Evolutionary conservation across 768 basidiomycete species (phyloP).

Genomic region (Rhizopogon vesiculosus): DNA sequence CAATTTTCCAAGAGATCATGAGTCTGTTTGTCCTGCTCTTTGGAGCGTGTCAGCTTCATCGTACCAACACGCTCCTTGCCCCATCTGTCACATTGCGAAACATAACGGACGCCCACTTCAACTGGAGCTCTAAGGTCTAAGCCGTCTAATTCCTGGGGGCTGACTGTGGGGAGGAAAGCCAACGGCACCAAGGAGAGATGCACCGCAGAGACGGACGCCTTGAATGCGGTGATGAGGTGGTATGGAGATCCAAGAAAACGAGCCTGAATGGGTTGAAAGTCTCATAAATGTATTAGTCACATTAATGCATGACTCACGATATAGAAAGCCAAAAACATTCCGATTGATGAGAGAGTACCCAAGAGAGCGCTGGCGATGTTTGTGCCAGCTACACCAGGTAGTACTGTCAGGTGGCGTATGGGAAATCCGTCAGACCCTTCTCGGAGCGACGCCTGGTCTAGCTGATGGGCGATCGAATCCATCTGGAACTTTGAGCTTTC

Average conservation of each 20-base stretch:
- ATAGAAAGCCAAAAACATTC: constrained; percentile 58
- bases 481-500: constrained; percentile 74
- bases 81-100: constrained; percentile 52
- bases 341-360: constrained; percentile 36
- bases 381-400: constrained; percentile 69
- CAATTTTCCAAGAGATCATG: constrained; percentile 47
- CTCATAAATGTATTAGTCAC: constrained; percentile 1
- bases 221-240: constrained; percentile 57
- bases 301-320: constrained; percentile 40
- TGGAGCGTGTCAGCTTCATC: constrained; percentile 46
- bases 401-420: constrained; percentile 51
- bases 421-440: constrained; percentile 12
- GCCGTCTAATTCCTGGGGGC: constrained; percentile 4
- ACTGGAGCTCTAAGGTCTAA: constrained; percentile 12
- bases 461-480: constrained; percentile 54
- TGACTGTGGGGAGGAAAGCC: constrained; percentile 37
- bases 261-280: constrained; percentile 37
- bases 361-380: constrained; percentile 50
- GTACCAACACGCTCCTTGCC: constrained; percentile 51
- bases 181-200: constrained; percentile 63
- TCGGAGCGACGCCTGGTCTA: constrained; percentile 43
- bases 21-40: constrained; percentile 42
- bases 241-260: constrained; percentile 64
- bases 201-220: constrained; percentile 63
- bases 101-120: constrained; percentile 36